Percentiles rank a stretch among this genome's conserved stretches.
Conservation (phyloP, 2,329 filamentous ascomycete genomes). For the Colletotrichum cereale region DNA sequence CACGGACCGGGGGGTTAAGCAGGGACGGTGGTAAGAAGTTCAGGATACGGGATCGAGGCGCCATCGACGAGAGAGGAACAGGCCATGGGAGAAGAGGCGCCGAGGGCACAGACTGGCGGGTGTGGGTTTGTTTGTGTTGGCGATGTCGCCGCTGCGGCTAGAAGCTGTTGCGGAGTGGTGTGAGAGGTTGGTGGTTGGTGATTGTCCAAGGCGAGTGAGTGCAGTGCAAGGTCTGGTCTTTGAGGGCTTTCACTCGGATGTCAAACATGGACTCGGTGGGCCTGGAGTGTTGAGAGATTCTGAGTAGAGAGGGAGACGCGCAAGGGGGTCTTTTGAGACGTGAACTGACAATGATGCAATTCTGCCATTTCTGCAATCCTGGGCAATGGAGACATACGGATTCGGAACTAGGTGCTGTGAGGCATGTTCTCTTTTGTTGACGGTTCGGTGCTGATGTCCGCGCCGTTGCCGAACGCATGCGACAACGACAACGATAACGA, state of each 20-base stretch:
- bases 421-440: too few relatives aligned
- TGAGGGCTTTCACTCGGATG: not conserved
- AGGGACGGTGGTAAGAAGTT: not conserved
- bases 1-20: not conserved
- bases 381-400: not conserved
- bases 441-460: conserved; percentile 12
- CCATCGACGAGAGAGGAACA: not conserved
- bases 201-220: too few relatives aligned
- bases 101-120: conserved; percentile 24
- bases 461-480: conserved; percentile 25
- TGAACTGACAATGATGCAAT: not conserved
- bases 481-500: not conserved
- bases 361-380: not conserved
- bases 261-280: not conserved
- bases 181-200: conserved; percentile 20
- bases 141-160: not conserved
- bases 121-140: not conserved
- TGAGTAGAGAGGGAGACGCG: not conserved
- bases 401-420: not conserved
- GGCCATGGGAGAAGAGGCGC: not conserved
- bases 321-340: not conserved
- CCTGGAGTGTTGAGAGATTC: too few relatives aligned
- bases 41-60: conserved; percentile 1
- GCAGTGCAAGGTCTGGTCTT: too few relatives aligned
- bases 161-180: not conserved